These are phyloP conservation scores for Rauvolfia tetraphylla DNA, from an alignment of 257 asterid genomes.

Conservation along the genomic window DNA sequence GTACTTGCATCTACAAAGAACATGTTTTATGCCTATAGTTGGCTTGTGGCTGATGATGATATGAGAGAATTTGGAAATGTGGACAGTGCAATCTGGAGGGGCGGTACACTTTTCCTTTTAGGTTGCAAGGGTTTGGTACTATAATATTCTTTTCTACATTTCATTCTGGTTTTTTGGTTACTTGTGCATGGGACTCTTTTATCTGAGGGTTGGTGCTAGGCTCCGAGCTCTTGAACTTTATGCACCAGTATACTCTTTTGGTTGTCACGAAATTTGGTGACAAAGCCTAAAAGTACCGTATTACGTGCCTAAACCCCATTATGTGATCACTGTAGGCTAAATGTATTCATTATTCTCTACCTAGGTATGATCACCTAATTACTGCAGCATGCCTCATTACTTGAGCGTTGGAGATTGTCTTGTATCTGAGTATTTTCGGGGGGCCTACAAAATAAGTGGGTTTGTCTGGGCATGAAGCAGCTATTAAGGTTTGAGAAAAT, in stretches of 20 bases:
- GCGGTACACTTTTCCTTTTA: neutral
- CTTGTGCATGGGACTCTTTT: neutral
- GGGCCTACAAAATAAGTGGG: neutral
- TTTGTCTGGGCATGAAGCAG: neutral
- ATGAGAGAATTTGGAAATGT: neutral
- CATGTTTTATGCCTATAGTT: neutral
- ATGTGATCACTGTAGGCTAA: neutral
- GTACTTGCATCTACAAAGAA: neutral
- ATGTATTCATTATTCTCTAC: neutral
- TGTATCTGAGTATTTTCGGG: neutral
- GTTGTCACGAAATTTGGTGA: neutral
- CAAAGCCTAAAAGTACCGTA: neutral
- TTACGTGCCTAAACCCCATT: neutral
- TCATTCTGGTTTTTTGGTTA: neutral
- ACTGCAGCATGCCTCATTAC: neutral
- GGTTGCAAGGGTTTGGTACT: neutral
- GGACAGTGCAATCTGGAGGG: neutral
- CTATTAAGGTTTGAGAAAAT: neutral
- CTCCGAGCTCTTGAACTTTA: neutral
- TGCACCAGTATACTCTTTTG: neutral
- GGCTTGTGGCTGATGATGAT: neutral
- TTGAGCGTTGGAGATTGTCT: neutral
- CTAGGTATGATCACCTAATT: neutral
- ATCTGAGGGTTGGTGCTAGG: no score
- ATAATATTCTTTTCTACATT: neutral